Evolutionary conservation across 257 asterid genomes (phyloP).

Genomic region (Solanum virginianum): DNA sequence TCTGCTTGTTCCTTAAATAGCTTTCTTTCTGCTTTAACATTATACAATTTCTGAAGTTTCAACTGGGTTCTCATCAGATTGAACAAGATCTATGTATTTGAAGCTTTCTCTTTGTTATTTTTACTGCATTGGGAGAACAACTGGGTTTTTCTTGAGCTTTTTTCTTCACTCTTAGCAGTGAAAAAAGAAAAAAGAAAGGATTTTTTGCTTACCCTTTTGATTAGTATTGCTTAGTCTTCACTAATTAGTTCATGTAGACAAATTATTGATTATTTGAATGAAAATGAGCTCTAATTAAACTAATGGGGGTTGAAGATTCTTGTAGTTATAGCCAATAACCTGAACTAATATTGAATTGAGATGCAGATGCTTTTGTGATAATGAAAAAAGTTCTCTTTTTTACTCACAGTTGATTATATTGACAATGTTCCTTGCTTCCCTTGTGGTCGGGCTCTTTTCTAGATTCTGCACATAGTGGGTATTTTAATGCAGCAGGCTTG

Average conservation of each 20-base stretch:
- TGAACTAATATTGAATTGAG: neutral
- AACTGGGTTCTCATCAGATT: neutral
- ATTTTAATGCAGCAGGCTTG: no score
- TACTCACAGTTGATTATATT: neutral
- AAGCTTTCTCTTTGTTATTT: slow-evolving; percentile 27
- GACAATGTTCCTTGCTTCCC: no score
- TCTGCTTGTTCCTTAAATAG: neutral
- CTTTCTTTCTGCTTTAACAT: neutral
- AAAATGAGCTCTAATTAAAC: neutral
- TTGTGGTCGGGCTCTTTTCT: no score
- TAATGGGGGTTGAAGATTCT: neutral
- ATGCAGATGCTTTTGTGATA: neutral
- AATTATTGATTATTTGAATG: neutral
- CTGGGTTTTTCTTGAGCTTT: neutral
- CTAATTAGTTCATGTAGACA: neutral
- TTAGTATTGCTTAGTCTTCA: neutral
- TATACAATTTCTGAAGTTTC: neutral
- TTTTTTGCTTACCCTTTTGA: neutral
- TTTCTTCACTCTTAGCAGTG: neutral
- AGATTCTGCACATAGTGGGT: no score
- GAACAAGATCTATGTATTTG: slow-evolving; percentile 13
- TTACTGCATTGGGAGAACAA: neutral
- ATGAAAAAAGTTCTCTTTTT: neutral
- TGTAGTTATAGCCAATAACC: neutral
- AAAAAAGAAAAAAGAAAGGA: neutral